Percentiles rank a stretch among this genome's conserved stretches.
These are phyloP conservation scores for Rhizomucor miehei DNA, from an alignment of 371 early-diverging fungal species.

Conservation along the genomic window DNA sequence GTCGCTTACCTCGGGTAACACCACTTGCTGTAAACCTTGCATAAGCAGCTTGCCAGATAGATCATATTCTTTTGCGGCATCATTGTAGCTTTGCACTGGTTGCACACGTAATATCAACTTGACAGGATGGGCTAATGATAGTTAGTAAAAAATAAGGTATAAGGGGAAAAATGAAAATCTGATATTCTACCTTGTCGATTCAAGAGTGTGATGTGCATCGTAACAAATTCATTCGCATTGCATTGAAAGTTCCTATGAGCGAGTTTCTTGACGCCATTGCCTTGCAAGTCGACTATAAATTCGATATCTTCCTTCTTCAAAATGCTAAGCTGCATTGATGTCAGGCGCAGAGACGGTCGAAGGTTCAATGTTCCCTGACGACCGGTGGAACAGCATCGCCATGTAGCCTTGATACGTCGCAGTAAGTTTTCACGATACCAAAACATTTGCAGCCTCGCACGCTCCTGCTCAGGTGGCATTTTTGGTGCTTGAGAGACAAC, in stretches of 20 bases:
- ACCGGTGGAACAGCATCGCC: constrained; percentile 41
- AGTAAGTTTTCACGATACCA: constrained; percentile 78
- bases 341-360: constrained; percentile 48
- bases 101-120: constrained; percentile 63
- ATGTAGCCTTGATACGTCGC: constrained; percentile 51
- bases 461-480: constrained; percentile 50
- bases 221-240: constrained; percentile 48
- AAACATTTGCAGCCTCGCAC: constrained; percentile 59
- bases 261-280: constrained; percentile 16
- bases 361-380: constrained; percentile 53
- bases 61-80: constrained; percentile 65
- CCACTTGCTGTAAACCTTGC: constrained; percentile 61
- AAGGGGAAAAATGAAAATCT: neutral
- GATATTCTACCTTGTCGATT: constrained; percentile 42
- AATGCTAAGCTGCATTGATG: constrained; percentile 46
- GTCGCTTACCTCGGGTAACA: constrained; percentile 56
- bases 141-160: neutral
- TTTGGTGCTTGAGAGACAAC: constrained; percentile 60
- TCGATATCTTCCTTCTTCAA: constrained; percentile 61
- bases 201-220: constrained; percentile 46
- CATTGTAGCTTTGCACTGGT: constrained; percentile 65
- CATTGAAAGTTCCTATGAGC: constrained; percentile 46
- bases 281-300: constrained; percentile 41
- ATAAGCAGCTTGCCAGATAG: constrained; percentile 55
- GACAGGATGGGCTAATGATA: constrained; percentile 37